phyloP scores from a whole-genome alignment of 805 yeast genomes.

The Metschnikowia bowlesiae region DNA sequence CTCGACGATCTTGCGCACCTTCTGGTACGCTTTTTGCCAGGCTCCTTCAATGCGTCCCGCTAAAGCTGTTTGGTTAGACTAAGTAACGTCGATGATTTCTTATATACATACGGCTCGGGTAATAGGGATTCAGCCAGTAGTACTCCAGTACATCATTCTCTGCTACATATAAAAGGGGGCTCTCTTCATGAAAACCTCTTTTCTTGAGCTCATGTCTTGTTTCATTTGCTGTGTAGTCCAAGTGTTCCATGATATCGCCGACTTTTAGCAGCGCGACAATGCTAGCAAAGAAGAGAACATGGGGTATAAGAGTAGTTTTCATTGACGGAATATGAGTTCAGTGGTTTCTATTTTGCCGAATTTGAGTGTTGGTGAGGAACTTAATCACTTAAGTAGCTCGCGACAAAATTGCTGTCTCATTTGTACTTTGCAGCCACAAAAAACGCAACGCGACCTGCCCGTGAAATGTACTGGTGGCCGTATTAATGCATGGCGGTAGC shows the following conservation, averaged over 20 bases:
- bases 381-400: background rate
- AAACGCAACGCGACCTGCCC: background rate
- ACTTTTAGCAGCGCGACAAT: constrained; percentile 9
- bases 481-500: background rate
- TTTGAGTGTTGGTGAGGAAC: background rate
- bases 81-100: background rate
- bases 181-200: constrained; percentile 29
- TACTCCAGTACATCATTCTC: constrained; percentile 26
- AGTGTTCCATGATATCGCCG: constrained; percentile 11
- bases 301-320: background rate
- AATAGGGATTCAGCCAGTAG: constrained; percentile 28
- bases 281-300: constrained; percentile 1
- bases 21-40: constrained; percentile 56
- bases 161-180: constrained; percentile 25
- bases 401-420: background rate
- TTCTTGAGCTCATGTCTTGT: constrained; percentile 13
- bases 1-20: constrained; percentile 51
- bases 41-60: constrained; percentile 48
- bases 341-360: background rate
- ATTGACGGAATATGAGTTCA: background rate
- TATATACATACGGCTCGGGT: constrained; percentile 35
- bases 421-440: constrained; percentile 1
- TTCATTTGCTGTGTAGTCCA: constrained; percentile 9
- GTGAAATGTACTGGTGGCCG: background rate
- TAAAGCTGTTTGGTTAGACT: constrained; percentile 21